Percentiles rank a stretch among this genome's conserved stretches.
Evolutionary conservation across 768 basidiomycete genomes (phyloP).

Genomic region (Phaeotremella skinneri): DNA sequence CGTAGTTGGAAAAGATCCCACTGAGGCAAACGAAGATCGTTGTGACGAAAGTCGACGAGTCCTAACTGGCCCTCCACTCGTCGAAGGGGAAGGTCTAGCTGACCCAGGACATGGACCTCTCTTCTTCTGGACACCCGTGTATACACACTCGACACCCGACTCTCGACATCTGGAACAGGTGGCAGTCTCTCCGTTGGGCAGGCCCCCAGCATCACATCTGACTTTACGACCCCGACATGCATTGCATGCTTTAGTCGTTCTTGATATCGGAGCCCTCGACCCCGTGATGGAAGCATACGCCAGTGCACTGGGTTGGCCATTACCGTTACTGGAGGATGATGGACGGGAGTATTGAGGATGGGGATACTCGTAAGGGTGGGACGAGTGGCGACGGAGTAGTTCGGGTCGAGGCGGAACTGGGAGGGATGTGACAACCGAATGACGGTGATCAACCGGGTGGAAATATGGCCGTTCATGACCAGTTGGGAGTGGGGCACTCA

Average conservation of each 20-base stretch:
- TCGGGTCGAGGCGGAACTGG: conserved; percentile 21
- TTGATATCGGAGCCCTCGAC: conserved; percentile 43
- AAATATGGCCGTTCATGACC: background rate
- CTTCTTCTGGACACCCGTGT: conserved; percentile 47
- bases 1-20: conserved; percentile 17
- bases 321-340: conserved; percentile 13
- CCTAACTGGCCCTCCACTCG: background rate
- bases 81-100: conserved; percentile 7
- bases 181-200: conserved; percentile 17
- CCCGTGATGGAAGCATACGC: conserved; percentile 20
- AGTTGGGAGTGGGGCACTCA: background rate
- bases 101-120: conserved; percentile 49
- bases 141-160: conserved; percentile 42
- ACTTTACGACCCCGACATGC: conserved; percentile 48
- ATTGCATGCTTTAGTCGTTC: conserved; percentile 51
- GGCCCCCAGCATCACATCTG: conserved; percentile 48
- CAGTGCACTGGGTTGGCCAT: conserved; percentile 12
- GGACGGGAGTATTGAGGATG: conserved; percentile 4
- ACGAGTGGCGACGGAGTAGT: conserved; percentile 31
- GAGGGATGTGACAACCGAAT: conserved; percentile 2
- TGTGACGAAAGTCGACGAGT: conserved; percentile 21
- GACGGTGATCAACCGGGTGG: conserved; percentile 5
- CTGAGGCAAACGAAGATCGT: conserved; percentile 11
- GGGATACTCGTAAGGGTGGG: conserved; percentile 36
- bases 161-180: conserved; percentile 46